phyloP scores from a whole-genome alignment of 2,329 filamentous ascomycete species.

The Monosporascus sp. region DNA sequence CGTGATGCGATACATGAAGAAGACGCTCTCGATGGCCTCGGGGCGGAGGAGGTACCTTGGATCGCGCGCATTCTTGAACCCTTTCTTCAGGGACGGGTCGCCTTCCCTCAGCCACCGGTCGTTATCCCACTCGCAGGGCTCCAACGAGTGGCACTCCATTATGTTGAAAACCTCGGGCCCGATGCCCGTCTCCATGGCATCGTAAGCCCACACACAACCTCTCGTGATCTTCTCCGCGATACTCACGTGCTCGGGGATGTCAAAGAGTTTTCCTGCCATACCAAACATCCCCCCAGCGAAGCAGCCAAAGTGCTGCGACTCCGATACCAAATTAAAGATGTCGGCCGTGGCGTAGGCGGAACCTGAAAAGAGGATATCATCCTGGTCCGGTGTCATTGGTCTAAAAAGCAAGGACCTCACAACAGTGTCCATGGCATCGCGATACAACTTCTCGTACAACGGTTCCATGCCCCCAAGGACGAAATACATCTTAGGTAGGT shows the following conservation, averaged over 20 bases:
- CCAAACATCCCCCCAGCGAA: conserved; percentile 45
- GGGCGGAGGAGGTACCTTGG: conserved; percentile 44
- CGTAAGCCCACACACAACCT: conserved; percentile 56
- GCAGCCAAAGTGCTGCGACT: conserved; percentile 39
- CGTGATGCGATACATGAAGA: conserved; percentile 48
- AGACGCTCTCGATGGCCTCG: conserved; percentile 49
- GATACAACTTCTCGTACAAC: conserved; percentile 61
- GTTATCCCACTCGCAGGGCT: conserved; percentile 39
- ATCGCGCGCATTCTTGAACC: conserved; percentile 55
- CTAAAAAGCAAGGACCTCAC: conserved; percentile 62
- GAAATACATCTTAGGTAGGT: conserved; percentile 56
- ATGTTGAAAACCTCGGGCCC: conserved; percentile 53
- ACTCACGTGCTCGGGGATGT: conserved; percentile 38
- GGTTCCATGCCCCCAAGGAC: conserved; percentile 58
- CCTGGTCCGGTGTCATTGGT: conserved; percentile 56
- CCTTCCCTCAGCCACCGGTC: conserved; percentile 16
- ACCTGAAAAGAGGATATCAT: conserved; percentile 60
- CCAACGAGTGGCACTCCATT: conserved; percentile 33
- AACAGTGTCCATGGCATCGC: conserved; percentile 51
- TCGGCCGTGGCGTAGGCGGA: conserved; percentile 22
- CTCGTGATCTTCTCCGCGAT: conserved; percentile 43
- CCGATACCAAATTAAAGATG: conserved; percentile 22
- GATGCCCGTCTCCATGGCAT: conserved; percentile 46
- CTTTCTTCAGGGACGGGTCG: conserved; percentile 35
- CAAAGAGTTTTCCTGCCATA: conserved; percentile 39